Percentiles rank a stretch among this genome's conserved stretches.
These are phyloP conservation scores for Bipolaris oryzae DNA, from an alignment of 2,329 filamentous ascomycete genomes.

Conservation along the genomic window DNA sequence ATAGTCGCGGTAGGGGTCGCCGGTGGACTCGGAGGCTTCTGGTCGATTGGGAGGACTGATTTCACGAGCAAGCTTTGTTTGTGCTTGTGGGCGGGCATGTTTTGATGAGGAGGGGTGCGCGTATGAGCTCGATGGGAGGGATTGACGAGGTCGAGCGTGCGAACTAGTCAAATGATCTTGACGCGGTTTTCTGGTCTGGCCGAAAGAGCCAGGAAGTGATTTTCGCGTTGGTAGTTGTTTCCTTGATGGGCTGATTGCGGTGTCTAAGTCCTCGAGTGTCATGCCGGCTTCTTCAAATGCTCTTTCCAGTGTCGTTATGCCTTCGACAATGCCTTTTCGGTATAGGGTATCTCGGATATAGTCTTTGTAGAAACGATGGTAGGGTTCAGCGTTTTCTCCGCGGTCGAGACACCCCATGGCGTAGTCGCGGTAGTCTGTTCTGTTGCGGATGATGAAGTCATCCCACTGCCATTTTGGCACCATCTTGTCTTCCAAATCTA, in stretches of 20 bases:
- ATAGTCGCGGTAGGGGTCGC: conserved; percentile 32
- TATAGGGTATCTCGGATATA: conserved; percentile 35
- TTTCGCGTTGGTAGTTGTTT: neutral
- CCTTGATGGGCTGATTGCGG: neutral
- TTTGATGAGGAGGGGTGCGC: neutral
- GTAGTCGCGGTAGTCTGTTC: conserved; percentile 42
- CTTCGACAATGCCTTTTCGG: conserved; percentile 31
- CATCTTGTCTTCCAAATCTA: conserved; percentile 41
- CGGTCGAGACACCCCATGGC: conserved; percentile 26
- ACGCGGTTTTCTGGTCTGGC: neutral
- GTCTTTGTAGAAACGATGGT: conserved; percentile 45
- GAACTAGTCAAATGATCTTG: neutral
- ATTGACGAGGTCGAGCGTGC: conserved; percentile 20
- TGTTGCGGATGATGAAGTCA: conserved; percentile 46
- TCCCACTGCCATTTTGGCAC: conserved; percentile 49
- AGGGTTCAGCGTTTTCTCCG: conserved; percentile 34
- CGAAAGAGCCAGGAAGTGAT: conserved; percentile 15
- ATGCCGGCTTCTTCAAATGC: conserved; percentile 33
- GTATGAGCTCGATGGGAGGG: conserved; percentile 18
- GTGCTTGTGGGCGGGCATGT: neutral
- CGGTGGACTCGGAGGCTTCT: neutral
- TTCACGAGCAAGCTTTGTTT: neutral
- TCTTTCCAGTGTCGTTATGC: conserved; percentile 21
- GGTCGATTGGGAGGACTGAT: neutral
- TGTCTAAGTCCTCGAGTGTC: neutral